Percentiles rank a stretch among this genome's conserved stretches.
These are phyloP conservation scores for Geotrichum klebahnii DNA, from an alignment of 1,139 yeast genomes.

Conservation along the genomic window DNA sequence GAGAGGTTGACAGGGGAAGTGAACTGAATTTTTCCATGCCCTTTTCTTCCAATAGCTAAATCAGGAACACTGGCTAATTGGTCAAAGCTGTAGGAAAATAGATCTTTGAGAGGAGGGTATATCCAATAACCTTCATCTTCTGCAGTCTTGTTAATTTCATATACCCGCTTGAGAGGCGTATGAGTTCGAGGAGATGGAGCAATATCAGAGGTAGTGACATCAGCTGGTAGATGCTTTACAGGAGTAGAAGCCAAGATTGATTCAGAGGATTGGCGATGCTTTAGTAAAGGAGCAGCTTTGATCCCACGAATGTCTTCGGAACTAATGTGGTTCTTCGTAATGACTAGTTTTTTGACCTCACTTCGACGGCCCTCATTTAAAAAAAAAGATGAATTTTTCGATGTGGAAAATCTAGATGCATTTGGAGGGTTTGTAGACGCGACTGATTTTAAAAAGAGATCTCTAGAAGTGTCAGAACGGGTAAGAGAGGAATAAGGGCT, in stretches of 20 bases:
- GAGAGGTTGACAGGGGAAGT: constrained; percentile 70
- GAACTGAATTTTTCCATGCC: constrained; percentile 72
- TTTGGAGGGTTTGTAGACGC: background rate
- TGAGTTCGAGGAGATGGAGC: constrained; percentile 1
- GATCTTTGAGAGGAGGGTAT: constrained; percentile 59
- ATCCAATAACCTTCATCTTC: constrained; percentile 68
- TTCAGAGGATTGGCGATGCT: background rate
- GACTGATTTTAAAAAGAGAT: constrained; percentile 8
- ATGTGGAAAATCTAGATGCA: background rate
- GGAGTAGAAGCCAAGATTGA: background rate
- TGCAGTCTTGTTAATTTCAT: constrained; percentile 29
- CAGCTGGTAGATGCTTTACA: background rate
- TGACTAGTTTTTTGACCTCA: constrained; percentile 16
- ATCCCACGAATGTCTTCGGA: constrained; percentile 15
- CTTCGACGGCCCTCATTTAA: constrained; percentile 3
- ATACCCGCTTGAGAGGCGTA: constrained; percentile 19
- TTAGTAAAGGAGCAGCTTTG: background rate
- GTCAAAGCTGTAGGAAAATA: constrained; percentile 47
- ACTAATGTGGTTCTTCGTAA: constrained; percentile 7
- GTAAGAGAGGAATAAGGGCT: constrained; percentile 3
- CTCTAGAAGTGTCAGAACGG: constrained; percentile 4
- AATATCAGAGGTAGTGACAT: background rate
- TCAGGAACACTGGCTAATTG: constrained; percentile 58
- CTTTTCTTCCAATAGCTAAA: constrained; percentile 71
- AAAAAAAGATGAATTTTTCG: background rate